Percentiles rank a stretch among this genome's conserved stretches.
Conservation (phyloP, 2,329 filamentous ascomycete genomes). For the Triangularia verruculosa region DNA sequence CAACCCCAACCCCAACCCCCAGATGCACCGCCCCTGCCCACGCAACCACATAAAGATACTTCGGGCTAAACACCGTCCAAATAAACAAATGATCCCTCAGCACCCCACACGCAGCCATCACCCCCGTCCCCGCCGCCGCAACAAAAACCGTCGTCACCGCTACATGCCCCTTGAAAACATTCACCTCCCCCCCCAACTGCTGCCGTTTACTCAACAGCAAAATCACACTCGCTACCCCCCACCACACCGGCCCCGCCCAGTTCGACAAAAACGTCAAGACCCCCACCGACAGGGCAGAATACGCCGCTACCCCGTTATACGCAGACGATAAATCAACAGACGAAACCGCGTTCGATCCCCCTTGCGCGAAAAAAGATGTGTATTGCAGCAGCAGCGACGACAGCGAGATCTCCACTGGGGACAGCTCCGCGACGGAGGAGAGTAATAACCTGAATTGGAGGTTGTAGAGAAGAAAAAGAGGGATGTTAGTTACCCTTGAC, state of each 20-base stretch:
- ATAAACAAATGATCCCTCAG: slow-evolving; percentile 91
- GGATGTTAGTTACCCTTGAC: slow-evolving; percentile 79
- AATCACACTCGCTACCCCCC: slow-evolving; percentile 65
- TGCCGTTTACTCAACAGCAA: slow-evolving; percentile 48
- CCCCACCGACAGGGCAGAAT: slow-evolving; percentile 78
- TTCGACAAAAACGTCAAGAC: slow-evolving; percentile 82
- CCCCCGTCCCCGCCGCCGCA: slow-evolving; percentile 60
- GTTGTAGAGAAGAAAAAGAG: slow-evolving; percentile 75
- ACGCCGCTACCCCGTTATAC: slow-evolving; percentile 85
- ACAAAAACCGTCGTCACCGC: slow-evolving; percentile 68
- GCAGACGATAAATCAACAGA: slow-evolving; percentile 92
- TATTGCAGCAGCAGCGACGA: slow-evolving; percentile 76
- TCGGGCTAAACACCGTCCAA: slow-evolving; percentile 98
- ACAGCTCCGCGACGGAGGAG: slow-evolving; percentile 41
- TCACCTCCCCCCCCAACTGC: neutral
- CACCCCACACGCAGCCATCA: slow-evolving; percentile 85
- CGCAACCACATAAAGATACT: slow-evolving; percentile 87
- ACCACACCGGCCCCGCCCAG: slow-evolving; percentile 90
- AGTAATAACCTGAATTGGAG: slow-evolving; percentile 52
- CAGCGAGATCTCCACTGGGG: slow-evolving; percentile 59
- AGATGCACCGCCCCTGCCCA: slow-evolving; percentile 86
- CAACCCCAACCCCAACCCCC: slow-evolving; percentile 63
- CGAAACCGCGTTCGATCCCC: slow-evolving; percentile 90
- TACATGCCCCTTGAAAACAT: slow-evolving; percentile 51
- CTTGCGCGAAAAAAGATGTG: slow-evolving; percentile 82